These are phyloP conservation scores for Actinidia polygama DNA, from an alignment of 179 eudicot genomes.

Conservation along the genomic window DNA sequence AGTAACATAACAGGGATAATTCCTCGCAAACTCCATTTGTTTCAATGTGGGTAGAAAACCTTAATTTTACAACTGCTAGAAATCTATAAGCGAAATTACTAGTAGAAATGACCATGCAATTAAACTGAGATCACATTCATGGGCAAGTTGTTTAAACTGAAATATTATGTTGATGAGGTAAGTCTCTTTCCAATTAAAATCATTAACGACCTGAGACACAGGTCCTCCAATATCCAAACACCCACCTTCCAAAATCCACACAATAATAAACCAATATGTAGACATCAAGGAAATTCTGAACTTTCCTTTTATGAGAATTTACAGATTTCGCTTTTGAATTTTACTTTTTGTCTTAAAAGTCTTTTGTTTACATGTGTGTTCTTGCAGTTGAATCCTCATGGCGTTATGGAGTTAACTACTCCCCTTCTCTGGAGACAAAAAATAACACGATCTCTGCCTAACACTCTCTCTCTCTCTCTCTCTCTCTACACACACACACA, in stretches of 20 bases:
- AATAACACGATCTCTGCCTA: no score
- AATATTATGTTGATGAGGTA: background rate
- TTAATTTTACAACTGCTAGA: background rate
- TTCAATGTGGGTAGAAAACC: background rate
- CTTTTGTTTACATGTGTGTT: no score
- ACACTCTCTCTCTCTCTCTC: no score
- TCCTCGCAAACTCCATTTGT: no score
- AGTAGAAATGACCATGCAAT: background rate
- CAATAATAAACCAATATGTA: background rate
- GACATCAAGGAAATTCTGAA: no score
- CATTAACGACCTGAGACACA: background rate
- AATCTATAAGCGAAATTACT: background rate
- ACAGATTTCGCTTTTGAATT: no score
- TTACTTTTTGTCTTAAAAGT: no score
- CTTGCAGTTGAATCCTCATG: no score
- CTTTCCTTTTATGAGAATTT: no score
- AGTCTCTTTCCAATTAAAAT: background rate
- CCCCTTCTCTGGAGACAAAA: background rate
- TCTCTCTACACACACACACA: no score
- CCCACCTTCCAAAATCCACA: background rate
- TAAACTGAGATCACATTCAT: background rate
- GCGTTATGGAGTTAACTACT: background rate
- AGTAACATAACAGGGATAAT: no score
- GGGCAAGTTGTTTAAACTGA: background rate
- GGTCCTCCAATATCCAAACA: background rate